These are phyloP conservation scores for Paraphaeosphaeria minitans DNA, from an alignment of 2,329 filamentous ascomycete species.

Conservation along the genomic window DNA sequence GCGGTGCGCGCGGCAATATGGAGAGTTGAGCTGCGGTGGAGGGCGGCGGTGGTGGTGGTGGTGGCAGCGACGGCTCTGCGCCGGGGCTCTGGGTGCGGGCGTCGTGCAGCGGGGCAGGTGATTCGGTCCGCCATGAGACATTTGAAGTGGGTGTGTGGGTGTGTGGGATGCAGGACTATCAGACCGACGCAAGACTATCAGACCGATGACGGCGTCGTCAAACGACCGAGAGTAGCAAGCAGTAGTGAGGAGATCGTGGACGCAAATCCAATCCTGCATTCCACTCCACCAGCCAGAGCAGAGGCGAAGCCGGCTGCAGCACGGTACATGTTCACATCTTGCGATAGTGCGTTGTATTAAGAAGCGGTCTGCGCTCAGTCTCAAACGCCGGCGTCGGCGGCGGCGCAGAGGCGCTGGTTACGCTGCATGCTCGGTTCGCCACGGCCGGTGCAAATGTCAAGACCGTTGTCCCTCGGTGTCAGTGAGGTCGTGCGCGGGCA, in stretches of 20 bases:
- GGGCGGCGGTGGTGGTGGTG: constrained; percentile 20
- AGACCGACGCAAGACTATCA: neutral
- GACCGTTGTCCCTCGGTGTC: neutral
- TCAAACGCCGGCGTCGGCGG: neutral
- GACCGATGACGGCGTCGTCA: neutral
- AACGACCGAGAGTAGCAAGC: neutral
- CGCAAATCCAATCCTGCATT: neutral
- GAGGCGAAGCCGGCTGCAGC: constrained; percentile 1
- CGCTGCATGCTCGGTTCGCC: constrained; percentile 1
- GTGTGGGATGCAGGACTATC: neutral
- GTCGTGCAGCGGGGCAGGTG: constrained; percentile 19
- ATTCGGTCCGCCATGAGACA: constrained; percentile 9
- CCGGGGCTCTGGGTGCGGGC: neutral
- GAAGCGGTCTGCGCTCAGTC: neutral
- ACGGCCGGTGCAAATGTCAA: neutral
- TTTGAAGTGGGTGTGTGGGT: constrained; percentile 4
- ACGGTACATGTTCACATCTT: constrained; percentile 1
- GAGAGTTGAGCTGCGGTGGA: constrained; percentile 5
- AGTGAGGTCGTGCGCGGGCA: neutral
- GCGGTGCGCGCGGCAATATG: neutral
- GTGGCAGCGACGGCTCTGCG: neutral
- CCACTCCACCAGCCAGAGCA: neutral
- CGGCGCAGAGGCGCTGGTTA: neutral
- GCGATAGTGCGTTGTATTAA: neutral
- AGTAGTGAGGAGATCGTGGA: neutral